Percentiles rank a stretch among this genome's conserved stretches.
Conservation (phyloP, 345 rosid genomes). For the Hypericum perforatum region DNA sequence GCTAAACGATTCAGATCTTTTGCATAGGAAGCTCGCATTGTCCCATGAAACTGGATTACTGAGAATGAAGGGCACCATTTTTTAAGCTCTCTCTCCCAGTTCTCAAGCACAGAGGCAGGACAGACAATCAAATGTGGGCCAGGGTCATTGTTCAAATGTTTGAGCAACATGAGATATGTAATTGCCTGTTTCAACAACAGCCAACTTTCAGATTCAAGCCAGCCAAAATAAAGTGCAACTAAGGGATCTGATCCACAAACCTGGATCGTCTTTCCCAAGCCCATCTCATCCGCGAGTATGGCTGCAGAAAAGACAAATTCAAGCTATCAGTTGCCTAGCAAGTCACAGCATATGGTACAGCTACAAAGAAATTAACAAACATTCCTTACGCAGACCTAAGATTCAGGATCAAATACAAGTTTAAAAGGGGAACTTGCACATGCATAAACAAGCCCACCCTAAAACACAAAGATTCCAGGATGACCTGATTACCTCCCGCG, state of each 20-base stretch:
- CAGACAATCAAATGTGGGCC: constrained; percentile 97
- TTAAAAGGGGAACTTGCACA: no score
- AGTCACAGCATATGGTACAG: no score
- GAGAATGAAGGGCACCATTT: constrained; percentile 98
- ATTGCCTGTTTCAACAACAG: constrained; percentile 45
- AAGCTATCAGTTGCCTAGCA: neutral
- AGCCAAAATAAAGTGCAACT: neutral
- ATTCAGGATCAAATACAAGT: no score
- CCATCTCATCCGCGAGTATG: constrained; percentile 97
- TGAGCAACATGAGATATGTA: constrained; percentile 69
- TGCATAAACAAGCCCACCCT: no score
- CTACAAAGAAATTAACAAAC: no score
- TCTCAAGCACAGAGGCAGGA: constrained; percentile 94
- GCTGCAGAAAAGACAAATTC: constrained; percentile 46
- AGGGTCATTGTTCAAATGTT: constrained; percentile 68
- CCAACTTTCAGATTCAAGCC: constrained; percentile 14
- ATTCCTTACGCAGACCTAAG: no score
- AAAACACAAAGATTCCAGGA: neutral
- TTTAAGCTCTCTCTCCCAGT: constrained; percentile 96
- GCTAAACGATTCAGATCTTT: constrained; percentile 68
- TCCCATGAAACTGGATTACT: constrained; percentile 81
- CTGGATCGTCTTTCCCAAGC: constrained; percentile 98
- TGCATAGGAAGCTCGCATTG: constrained; percentile 65
- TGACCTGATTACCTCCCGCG: constrained; percentile 58
- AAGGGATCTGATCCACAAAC: constrained; percentile 25